These are phyloP conservation scores for Tephrocybe sp. DNA, from an alignment of 768 basidiomycete species.

Conservation along the genomic window DNA sequence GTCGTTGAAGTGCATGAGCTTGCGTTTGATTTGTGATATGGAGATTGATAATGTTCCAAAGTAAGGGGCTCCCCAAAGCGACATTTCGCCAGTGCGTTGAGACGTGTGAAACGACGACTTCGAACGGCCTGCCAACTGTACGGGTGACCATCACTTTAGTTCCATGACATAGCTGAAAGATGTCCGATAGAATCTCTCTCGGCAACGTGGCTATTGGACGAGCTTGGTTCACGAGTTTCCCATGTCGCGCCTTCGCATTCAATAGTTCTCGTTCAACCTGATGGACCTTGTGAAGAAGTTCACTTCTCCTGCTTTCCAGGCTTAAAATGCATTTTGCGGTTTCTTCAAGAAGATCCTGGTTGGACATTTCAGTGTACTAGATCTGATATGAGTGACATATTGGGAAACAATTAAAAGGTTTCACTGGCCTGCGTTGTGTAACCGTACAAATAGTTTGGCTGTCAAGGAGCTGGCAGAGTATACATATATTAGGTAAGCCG, in stretches of 20 bases:
- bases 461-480: no score
- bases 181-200: constrained; percentile 37
- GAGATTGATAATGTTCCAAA: constrained; percentile 45
- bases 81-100: constrained; percentile 44
- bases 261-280: constrained; percentile 32
- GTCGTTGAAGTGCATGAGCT: constrained; percentile 22
- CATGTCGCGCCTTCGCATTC: constrained; percentile 29
- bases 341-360: constrained; percentile 10
- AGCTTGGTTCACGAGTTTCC: constrained; percentile 33
- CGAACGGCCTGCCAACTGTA: constrained; percentile 23
- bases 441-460: no score
- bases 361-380: constrained; percentile 4
- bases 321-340: constrained; percentile 20
- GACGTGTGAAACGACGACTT: constrained; percentile 44
- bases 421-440: no score
- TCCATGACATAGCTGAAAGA: constrained; percentile 37
- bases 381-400: no score
- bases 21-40: constrained; percentile 22
- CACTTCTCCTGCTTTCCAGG: constrained; percentile 27
- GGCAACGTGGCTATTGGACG: constrained; percentile 37
- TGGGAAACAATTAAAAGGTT: no score
- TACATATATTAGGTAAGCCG: no score
- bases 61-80: constrained; percentile 36
- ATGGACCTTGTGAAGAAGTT: constrained; percentile 34
- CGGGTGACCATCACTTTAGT: constrained; percentile 4